A percentile compares a stretch with the other conserved stretches of the same genome.
Conservation (phyloP, 805 yeast genomes). For the Myxozyma vanderwaltii region DNA sequence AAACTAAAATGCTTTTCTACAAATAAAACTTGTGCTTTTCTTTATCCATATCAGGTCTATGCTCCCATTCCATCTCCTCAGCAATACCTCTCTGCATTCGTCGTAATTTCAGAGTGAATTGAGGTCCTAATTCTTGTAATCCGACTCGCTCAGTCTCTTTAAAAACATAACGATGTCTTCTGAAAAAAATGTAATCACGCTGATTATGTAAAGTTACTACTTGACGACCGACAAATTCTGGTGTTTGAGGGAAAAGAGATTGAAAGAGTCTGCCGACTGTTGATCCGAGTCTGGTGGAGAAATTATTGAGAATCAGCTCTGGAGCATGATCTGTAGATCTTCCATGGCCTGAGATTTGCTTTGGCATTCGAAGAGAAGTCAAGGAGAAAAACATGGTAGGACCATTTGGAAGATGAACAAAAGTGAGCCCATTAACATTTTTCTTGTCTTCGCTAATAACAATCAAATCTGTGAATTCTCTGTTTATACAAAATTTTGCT, state of each 20-base stretch:
- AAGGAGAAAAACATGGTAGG: conserved; percentile 92
- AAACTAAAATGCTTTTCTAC: conserved; percentile 39
- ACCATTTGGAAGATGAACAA: conserved; percentile 91
- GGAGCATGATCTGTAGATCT: conserved; percentile 88
- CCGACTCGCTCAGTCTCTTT: conserved; percentile 91
- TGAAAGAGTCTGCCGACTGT: conserved; percentile 92
- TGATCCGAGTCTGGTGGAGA: conserved; percentile 87
- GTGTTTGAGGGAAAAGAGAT: conserved; percentile 86
- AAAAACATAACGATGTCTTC: conserved; percentile 92
- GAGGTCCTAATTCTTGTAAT: conserved; percentile 94
- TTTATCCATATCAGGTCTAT: conserved; percentile 92
- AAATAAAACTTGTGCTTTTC: conserved; percentile 91
- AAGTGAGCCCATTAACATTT: conserved; percentile 85
- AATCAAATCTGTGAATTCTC: conserved; percentile 84
- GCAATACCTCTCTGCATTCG: conserved; percentile 88
- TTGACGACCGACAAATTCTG: conserved; percentile 94
- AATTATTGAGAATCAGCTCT: conserved; percentile 87
- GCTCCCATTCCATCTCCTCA: conserved; percentile 96
- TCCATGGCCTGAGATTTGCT: conserved; percentile 84
- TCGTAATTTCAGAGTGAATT: conserved; percentile 85
- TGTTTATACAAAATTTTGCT: conserved; percentile 74
- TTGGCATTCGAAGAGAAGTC: conserved; percentile 72
- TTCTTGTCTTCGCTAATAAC: conserved; percentile 95
- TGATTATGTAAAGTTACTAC: conserved; percentile 95
- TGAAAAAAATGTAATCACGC: conserved; percentile 90